phyloP scores from a whole-genome alignment of 176 grass and related monocot genomes.

The Cenchrus purpureus region DNA sequence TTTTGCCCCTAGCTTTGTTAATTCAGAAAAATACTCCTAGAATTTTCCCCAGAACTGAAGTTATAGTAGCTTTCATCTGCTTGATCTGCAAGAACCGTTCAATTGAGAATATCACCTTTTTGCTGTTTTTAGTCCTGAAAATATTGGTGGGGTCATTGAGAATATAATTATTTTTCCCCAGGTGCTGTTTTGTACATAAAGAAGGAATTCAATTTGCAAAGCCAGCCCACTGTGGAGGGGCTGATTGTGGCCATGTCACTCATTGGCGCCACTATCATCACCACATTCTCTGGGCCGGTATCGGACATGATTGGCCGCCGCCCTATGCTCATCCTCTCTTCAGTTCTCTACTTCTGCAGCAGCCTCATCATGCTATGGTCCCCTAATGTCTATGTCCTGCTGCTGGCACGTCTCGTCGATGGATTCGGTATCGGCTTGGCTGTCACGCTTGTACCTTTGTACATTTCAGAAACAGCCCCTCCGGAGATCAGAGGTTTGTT shows the following conservation, averaged over 20 bases:
- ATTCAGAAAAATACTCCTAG: background rate
- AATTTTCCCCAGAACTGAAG: background rate
- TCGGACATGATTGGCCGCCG: slow-evolving; percentile 77
- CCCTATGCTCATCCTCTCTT: slow-evolving; percentile 80
- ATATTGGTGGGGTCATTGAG: slow-evolving; percentile 5
- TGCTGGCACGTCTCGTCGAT: slow-evolving; percentile 78
- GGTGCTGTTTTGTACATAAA: slow-evolving; percentile 91
- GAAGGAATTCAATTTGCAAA: slow-evolving; percentile 77
- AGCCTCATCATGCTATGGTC: slow-evolving; percentile 89
- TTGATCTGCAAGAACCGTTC: slow-evolving; percentile 25
- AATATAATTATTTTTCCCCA: slow-evolving; percentile 36
- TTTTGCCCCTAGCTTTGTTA: background rate
- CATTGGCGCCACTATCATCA: slow-evolving; percentile 86
- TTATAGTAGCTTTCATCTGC: background rate
- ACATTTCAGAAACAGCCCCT: slow-evolving; percentile 95
- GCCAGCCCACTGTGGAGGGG: slow-evolving; percentile 77
- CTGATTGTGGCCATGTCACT: slow-evolving; percentile 91
- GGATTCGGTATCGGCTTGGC: slow-evolving; percentile 86
- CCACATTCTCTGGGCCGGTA: slow-evolving; percentile 78
- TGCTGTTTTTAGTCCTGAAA: slow-evolving; percentile 22
- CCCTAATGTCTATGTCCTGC: slow-evolving; percentile 80
- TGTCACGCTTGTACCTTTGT: slow-evolving; percentile 84
- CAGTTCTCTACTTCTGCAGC: slow-evolving; percentile 72
- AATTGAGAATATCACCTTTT: background rate
- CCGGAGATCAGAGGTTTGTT: slow-evolving; percentile 78